Conservation (phyloP, 148 eudicot genomes). For the Nepenthes mirabilis region DNA sequence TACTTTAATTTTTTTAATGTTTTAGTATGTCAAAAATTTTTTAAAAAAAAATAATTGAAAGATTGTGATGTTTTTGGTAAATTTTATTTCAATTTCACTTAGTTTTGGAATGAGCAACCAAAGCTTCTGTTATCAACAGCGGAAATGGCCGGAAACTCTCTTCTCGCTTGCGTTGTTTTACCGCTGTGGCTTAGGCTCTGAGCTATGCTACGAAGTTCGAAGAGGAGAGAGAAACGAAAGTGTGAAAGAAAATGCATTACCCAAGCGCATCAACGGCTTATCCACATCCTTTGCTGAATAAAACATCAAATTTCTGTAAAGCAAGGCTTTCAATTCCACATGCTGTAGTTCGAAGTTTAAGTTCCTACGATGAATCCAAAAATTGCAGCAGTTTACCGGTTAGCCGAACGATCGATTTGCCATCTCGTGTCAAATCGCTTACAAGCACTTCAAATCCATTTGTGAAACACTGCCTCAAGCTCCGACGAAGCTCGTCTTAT, state of each 20-base stretch:
- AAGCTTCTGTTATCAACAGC: too few species aligned
- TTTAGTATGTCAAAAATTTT: too few species aligned
- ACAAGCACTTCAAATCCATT: conserved; percentile 82
- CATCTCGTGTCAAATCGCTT: conserved; percentile 31
- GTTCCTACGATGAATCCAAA: neutral
- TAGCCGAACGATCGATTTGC: conserved; percentile 1
- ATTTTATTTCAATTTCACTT: too few species aligned
- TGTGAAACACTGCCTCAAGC: conserved; percentile 85
- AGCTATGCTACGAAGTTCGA: too few species aligned
- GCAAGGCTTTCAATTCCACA: neutral
- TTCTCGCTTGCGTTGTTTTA: too few species aligned
- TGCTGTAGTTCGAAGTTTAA: neutral
- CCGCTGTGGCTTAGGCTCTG: too few species aligned
- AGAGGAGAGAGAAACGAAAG: neutral
- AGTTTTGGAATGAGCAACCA: too few species aligned
- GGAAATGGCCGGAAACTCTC: too few species aligned
- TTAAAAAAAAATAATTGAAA: too few species aligned
- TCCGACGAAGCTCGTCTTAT: conserved; percentile 78
- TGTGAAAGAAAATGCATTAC: conserved; percentile 12
- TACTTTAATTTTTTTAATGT: too few species aligned
- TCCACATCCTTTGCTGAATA: conserved; percentile 1
- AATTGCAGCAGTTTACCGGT: neutral
- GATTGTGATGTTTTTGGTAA: too few species aligned
- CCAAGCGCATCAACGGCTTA: conserved; percentile 9
- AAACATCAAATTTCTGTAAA: neutral